Conservation (phyloP, 179 eudicot species). For the Silene vulgaris region DNA sequence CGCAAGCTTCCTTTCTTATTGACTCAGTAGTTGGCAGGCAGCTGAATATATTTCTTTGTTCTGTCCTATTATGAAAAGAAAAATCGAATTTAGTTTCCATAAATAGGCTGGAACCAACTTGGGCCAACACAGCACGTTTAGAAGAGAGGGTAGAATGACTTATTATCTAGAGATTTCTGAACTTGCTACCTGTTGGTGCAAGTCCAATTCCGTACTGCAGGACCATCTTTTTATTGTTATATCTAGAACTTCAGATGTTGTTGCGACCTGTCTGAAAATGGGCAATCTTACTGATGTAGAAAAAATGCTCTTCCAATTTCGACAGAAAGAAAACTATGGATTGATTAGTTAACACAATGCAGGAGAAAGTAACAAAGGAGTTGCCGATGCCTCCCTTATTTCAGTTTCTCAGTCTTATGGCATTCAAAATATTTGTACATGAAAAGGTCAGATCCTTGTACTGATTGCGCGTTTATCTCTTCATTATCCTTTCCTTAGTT, state of each 20-base stretch:
- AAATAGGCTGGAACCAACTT: background rate
- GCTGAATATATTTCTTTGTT: background rate
- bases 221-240: constrained; percentile 1
- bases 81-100: background rate
- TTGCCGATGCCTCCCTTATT: constrained; percentile 93
- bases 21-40: background rate
- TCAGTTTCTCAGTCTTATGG: constrained; percentile 75
- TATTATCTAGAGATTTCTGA: background rate
- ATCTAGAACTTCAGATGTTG: background rate
- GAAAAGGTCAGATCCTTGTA: constrained; percentile 56
- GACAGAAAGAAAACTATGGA: background rate
- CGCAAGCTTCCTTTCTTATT: background rate
- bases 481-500: background rate
- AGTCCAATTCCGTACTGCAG: background rate
- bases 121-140: background rate
- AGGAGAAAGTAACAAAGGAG: constrained; percentile 56
- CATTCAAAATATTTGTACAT: constrained; percentile 58
- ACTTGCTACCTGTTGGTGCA: background rate
- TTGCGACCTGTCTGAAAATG: background rate
- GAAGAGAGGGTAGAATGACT: background rate
- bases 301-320: background rate
- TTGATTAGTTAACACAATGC: constrained; percentile 28
- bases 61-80: background rate
- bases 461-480: background rate
- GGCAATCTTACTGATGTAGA: background rate